These are phyloP conservation scores for Boletus reticulatus DNA, from an alignment of 768 basidiomycete species.

Conservation along the genomic window DNA sequence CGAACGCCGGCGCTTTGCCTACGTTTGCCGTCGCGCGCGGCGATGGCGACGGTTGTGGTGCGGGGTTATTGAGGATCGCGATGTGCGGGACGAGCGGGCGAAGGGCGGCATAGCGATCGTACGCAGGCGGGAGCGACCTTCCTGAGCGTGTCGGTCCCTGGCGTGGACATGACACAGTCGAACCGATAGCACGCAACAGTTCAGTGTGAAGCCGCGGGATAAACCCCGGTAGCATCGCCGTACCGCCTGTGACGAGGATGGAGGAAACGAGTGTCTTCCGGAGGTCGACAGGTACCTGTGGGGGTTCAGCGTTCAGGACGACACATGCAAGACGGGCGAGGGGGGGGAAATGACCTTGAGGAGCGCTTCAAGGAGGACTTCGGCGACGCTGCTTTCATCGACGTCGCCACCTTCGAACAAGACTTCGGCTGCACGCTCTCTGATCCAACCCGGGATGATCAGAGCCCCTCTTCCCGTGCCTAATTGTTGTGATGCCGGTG, in stretches of 20 bases:
- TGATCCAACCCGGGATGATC: conserved; percentile 91
- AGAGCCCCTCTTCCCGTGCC: conserved; percentile 77
- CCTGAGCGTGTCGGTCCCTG: conserved; percentile 36
- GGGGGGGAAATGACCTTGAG: conserved; percentile 54
- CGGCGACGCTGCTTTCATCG: conserved; percentile 82
- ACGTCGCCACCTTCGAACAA: conserved; percentile 89
- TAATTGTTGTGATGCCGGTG: conserved; percentile 61
- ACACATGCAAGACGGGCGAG: background rate
- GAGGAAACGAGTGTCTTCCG: conserved; percentile 80
- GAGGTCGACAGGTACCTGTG: conserved; percentile 85
- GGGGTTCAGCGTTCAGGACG: background rate
- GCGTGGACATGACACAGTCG: conserved; percentile 34
- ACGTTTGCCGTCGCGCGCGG: conserved; percentile 58
- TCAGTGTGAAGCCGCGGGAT: conserved; percentile 84
- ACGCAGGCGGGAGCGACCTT: conserved; percentile 44
- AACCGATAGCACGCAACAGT: conserved; percentile 59
- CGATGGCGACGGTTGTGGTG: conserved; percentile 48
- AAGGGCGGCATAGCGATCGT: conserved; percentile 74
- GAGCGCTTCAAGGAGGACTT: conserved; percentile 74
- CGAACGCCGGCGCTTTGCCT: conserved; percentile 86
- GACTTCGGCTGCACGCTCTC: conserved; percentile 88
- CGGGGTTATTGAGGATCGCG: conserved; percentile 83
- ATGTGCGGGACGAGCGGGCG: conserved; percentile 71
- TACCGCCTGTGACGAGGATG: conserved; percentile 86
- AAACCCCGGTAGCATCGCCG: conserved; percentile 89